A percentile compares a stretch with the other conserved stretches of the same genome.
phyloP scores from a whole-genome alignment of 2,329 filamentous ascomycete species.

The Dendryphion nanum region DNA sequence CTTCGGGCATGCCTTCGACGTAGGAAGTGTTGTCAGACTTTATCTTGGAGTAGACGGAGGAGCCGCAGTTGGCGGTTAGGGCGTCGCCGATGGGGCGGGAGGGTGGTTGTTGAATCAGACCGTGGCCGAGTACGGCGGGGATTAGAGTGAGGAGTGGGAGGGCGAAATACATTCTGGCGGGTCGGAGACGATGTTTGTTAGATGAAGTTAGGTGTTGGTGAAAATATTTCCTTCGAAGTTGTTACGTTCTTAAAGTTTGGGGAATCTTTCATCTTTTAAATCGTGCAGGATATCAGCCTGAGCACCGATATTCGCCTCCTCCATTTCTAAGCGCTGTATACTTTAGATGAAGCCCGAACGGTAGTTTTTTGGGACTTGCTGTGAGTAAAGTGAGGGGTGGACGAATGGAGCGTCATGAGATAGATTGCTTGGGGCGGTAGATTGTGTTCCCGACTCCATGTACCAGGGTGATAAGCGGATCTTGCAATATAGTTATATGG shows the following conservation, averaged over 20 bases:
- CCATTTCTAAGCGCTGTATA: slow-evolving; percentile 2
- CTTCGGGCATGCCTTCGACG: slow-evolving; percentile 22
- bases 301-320: no score
- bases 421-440: slow-evolving; percentile 17
- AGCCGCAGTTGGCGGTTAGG: slow-evolving; percentile 16
- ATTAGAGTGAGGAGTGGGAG: slow-evolving; percentile 12
- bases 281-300: no score
- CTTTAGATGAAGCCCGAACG: background rate
- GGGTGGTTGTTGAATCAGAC: slow-evolving; percentile 20
- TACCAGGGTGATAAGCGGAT: slow-evolving; percentile 4
- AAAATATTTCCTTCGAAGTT: no score
- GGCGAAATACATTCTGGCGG: slow-evolving; percentile 15
- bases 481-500: slow-evolving; percentile 1
- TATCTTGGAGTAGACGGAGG: slow-evolving; percentile 14
- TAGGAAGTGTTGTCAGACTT: slow-evolving; percentile 24
- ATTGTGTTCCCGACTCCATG: slow-evolving; percentile 9
- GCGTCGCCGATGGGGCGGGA: slow-evolving; percentile 18
- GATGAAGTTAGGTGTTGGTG: no score
- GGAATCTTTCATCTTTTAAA: background rate
- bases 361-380: background rate
- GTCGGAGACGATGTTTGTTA: background rate
- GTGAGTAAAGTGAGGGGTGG: slow-evolving; percentile 2
- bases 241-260: no score
- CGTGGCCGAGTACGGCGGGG: slow-evolving; percentile 17
- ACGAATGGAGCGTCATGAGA: slow-evolving; percentile 9